phyloP scores from a whole-genome alignment of 225 moss, liverwort and hornwort species.

The Straminergon stramineum region DNA sequence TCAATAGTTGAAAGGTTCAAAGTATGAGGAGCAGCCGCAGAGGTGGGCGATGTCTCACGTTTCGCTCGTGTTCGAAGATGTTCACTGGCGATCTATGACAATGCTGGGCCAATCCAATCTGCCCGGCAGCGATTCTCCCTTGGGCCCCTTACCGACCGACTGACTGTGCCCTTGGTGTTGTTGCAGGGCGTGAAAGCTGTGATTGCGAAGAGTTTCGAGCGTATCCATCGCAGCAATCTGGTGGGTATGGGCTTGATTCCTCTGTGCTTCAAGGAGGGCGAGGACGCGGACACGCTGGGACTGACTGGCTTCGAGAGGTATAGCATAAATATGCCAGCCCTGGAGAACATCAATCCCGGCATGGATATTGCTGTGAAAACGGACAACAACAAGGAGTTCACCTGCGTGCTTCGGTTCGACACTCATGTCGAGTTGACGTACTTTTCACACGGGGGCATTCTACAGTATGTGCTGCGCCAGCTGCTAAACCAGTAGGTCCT shows the following conservation, averaged over 20 bases:
- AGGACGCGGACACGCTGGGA: slow-evolving; percentile 70
- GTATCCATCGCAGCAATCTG: slow-evolving; percentile 95
- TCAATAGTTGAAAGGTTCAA: neutral
- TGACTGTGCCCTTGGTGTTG: neutral
- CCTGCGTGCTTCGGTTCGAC: slow-evolving; percentile 76
- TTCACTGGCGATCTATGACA: neutral
- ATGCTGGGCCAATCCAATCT: neutral
- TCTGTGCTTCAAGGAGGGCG: slow-evolving; percentile 77
- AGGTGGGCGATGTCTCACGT: neutral
- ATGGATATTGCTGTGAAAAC: slow-evolving; percentile 76
- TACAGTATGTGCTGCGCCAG: slow-evolving; percentile 79
- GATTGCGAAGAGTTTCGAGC: slow-evolving; percentile 97
- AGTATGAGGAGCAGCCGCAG: neutral
- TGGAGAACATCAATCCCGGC: slow-evolving; percentile 66
- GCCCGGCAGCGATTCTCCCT: neutral
- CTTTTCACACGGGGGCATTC: slow-evolving; percentile 83
- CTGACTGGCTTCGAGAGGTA: slow-evolving; percentile 87
- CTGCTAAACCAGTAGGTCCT: slow-evolving; percentile 19
- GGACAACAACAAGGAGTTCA: slow-evolving; percentile 66
- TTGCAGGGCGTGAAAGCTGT: slow-evolving; percentile 91
- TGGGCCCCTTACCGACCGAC: neutral
- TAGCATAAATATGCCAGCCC: slow-evolving; percentile 55
- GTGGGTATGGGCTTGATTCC: slow-evolving; percentile 96
- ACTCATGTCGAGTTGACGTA: slow-evolving; percentile 95
- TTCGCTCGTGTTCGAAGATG: neutral